Evolutionary conservation across 2,329 filamentous ascomycete species (phyloP).

Genomic region (Clarireedia paspali): DNA sequence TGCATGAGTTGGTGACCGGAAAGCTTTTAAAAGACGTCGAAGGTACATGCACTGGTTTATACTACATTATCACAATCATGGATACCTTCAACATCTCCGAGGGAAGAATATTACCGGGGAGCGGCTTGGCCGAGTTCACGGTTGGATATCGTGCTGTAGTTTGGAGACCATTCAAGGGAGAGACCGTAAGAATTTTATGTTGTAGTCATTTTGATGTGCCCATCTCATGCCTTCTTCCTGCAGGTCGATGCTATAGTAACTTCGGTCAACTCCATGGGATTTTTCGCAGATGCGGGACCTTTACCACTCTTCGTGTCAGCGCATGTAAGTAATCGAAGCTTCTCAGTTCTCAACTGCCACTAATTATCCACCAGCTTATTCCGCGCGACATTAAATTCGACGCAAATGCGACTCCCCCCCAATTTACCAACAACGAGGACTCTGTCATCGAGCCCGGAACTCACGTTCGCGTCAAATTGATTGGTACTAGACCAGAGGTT

Average conservation of each 20-base stretch:
- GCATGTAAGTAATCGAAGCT: conserved; percentile 19
- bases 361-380: conserved; percentile 57
- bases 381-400: conserved; percentile 90
- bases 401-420: conserved; percentile 89
- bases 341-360: conserved; percentile 12
- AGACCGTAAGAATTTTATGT: conserved; percentile 62
- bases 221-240: conserved; percentile 21
- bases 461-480: conserved; percentile 87
- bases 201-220: not conserved
- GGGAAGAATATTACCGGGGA: conserved; percentile 84
- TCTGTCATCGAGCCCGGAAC: conserved; percentile 90
- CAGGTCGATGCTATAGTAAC: conserved; percentile 92
- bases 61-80: conserved; percentile 98
- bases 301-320: conserved; percentile 67
- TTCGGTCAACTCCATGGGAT: conserved; percentile 84
- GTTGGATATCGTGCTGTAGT: conserved; percentile 94
- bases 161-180: conserved; percentile 95
- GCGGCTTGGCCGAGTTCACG: conserved; percentile 87
- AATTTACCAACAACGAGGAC: conserved; percentile 92
- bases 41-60: conserved; percentile 88
- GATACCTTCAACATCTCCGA: conserved; percentile 93
- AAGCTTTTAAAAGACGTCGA: conserved; percentile 90
- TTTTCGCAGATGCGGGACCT: conserved; percentile 79
- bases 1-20: conserved; percentile 83
- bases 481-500: conserved; percentile 88